Conservation (phyloP, 768 basidiomycete species). For the Kwoniella botswanensis region DNA sequence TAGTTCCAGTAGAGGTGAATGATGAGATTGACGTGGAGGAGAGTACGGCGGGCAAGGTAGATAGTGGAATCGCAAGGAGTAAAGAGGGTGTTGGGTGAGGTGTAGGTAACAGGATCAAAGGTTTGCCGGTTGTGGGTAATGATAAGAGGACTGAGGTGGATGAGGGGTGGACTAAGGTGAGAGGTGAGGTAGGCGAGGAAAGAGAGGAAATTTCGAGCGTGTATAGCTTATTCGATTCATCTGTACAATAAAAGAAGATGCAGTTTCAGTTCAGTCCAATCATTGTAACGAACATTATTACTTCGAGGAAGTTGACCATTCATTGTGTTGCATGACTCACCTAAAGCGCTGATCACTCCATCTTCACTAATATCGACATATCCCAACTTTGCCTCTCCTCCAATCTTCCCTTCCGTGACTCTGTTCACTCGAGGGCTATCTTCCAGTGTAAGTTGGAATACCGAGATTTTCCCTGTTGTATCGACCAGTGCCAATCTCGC, state of each 20-base stretch:
- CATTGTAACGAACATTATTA: neutral
- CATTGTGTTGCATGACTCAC: conserved; percentile 21
- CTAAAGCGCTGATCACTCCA: conserved; percentile 38
- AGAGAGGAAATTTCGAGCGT: conserved; percentile 12
- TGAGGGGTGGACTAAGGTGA: conserved; percentile 26
- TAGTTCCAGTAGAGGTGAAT: conserved; percentile 19
- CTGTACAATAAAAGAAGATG: neutral
- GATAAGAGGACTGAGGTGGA: conserved; percentile 17
- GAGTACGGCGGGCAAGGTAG: conserved; percentile 35
- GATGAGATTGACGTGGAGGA: conserved; percentile 27
- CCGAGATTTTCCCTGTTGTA: conserved; percentile 16
- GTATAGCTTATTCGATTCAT: conserved; percentile 17
- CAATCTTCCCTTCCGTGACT: conserved; percentile 23
- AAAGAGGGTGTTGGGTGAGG: conserved; percentile 29
- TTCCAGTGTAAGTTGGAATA: conserved; percentile 8
- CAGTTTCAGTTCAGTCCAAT: neutral
- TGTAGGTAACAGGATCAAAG: conserved; percentile 23
- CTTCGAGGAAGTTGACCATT: neutral
- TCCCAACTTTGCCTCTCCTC: conserved; percentile 10
- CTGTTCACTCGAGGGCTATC: conserved; percentile 15
- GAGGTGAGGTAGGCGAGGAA: conserved; percentile 15
- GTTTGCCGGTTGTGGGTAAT: conserved; percentile 22
- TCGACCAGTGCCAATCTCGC: conserved; percentile 31
- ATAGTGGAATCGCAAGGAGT: conserved; percentile 26
- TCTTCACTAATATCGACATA: conserved; percentile 33